Conservation (phyloP, 352 stramenopile genomes). For the Globisporangium nagaii region DNA sequence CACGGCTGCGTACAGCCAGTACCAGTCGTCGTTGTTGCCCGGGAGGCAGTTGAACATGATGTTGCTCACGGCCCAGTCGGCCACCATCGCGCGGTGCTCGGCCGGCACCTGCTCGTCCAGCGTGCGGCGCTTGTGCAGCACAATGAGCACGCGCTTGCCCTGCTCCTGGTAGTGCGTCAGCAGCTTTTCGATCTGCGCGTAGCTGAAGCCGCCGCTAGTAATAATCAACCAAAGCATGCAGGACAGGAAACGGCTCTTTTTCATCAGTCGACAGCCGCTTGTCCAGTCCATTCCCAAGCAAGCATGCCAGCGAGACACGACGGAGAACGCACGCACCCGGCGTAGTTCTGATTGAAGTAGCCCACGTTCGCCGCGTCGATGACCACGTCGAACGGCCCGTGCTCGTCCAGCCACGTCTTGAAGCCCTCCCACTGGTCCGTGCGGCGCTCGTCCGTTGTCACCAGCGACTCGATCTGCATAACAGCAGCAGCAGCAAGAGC, state of each 20-base stretch:
- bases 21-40: slow-evolving; percentile 99
- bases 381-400: slow-evolving; percentile 88
- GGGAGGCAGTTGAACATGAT: slow-evolving; percentile 91
- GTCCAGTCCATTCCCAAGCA: too few species aligned
- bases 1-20: slow-evolving; percentile 97
- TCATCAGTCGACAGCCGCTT: slow-evolving; percentile 11
- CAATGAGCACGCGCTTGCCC: slow-evolving; percentile 88
- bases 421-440: slow-evolving; percentile 77
- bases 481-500: neutral
- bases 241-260: neutral
- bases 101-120: slow-evolving; percentile 79
- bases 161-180: slow-evolving; percentile 86
- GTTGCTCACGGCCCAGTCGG: slow-evolving; percentile 59
- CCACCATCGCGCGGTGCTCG: slow-evolving; percentile 64
- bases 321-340: too few species aligned
- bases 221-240: neutral
- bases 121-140: slow-evolving; percentile 96
- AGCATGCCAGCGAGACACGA: slow-evolving; percentile 5
- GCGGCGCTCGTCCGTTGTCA: slow-evolving; percentile 65
- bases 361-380: slow-evolving; percentile 98
- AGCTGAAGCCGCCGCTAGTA: slow-evolving; percentile 88
- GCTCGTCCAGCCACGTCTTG: slow-evolving; percentile 66
- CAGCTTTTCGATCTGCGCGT: slow-evolving; percentile 94
- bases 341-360: slow-evolving; percentile 97
- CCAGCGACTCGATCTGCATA: slow-evolving; percentile 68